A percentile compares a stretch with the other conserved stretches of the same genome.
phyloP scores from a whole-genome alignment of 148 eudicot genomes.

The Polygonum aviculare region DNA sequence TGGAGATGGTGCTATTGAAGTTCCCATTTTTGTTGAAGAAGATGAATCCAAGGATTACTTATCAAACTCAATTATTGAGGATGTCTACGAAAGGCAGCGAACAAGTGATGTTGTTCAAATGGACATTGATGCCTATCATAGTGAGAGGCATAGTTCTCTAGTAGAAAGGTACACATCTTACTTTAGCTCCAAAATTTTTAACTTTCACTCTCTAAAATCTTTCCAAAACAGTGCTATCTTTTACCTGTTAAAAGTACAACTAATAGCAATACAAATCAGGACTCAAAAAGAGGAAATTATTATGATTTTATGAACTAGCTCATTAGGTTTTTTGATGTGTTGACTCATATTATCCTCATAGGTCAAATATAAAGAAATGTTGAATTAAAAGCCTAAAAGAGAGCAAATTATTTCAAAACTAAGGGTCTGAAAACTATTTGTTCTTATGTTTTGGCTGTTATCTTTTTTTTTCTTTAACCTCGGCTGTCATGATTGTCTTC shows the following conservation, averaged over 20 bases:
- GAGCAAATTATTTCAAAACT: too few species aligned
- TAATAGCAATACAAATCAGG: background rate
- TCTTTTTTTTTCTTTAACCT: too few species aligned
- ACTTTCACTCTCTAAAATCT: background rate
- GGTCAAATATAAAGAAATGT: too few species aligned
- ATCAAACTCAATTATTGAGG: constrained; percentile 36
- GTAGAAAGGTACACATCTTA: constrained; percentile 3
- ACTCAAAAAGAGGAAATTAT: background rate
- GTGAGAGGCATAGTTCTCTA: constrained; percentile 2
- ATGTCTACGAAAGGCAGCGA: constrained; percentile 29
- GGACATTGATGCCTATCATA: background rate
- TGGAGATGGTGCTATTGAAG: constrained; percentile 27
- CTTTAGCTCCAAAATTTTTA: background rate
- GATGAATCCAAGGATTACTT: constrained; percentile 23
- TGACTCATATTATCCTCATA: too few species aligned
- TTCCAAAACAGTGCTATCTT: too few species aligned
- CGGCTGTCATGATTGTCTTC: background rate
- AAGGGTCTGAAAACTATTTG: too few species aligned
- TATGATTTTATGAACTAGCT: too few species aligned
- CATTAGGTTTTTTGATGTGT: too few species aligned
- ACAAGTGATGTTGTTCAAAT: constrained; percentile 12
- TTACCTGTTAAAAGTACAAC: too few species aligned
- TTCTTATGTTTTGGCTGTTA: too few species aligned
- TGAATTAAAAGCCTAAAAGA: too few species aligned
- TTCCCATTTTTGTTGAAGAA: constrained; percentile 29